Percentiles rank a stretch among this genome's conserved stretches.
Conservation (phyloP, 2,329 filamentous ascomycete species). For the Teratosphaeria gauchensis region DNA sequence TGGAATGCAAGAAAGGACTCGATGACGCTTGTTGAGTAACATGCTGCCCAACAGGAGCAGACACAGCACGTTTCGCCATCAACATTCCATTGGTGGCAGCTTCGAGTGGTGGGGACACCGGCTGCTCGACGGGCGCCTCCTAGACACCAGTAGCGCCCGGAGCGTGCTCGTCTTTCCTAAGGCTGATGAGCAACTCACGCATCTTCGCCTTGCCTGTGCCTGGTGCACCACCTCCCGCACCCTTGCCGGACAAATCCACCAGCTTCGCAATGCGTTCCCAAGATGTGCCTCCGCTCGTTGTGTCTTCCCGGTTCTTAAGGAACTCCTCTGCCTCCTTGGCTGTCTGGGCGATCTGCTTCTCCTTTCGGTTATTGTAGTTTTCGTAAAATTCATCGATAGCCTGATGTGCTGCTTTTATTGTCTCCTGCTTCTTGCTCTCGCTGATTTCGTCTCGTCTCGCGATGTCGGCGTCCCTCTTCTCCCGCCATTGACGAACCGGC, state of each 20-base stretch:
- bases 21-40: neutral
- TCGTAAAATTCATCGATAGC: slow-evolving; percentile 99
- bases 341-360: slow-evolving; percentile 83
- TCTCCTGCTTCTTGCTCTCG: slow-evolving; percentile 70
- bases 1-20: neutral
- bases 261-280: slow-evolving; percentile 98
- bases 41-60: neutral
- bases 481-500: slow-evolving; percentile 82
- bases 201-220: slow-evolving; percentile 95
- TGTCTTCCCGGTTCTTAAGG: slow-evolving; percentile 78
- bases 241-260: slow-evolving; percentile 95
- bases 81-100: neutral
- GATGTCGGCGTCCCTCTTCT: slow-evolving; percentile 73
- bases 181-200: slow-evolving; percentile 74
- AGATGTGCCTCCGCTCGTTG: slow-evolving; percentile 85
- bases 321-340: slow-evolving; percentile 90
- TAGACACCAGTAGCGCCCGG: slow-evolving; percentile 40
- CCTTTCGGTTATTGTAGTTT: slow-evolving; percentile 97
- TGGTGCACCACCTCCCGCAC: slow-evolving; percentile 70
- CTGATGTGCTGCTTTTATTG: slow-evolving; percentile 77
- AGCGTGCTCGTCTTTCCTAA: slow-evolving; percentile 90
- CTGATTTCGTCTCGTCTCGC: slow-evolving; percentile 79
- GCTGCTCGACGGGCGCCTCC: neutral
- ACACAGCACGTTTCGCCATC: neutral
- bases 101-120: neutral